Base-by-base conservation (phyloP, 148 eudicot genomes). In the Hydrangea macrophylla region DNA sequence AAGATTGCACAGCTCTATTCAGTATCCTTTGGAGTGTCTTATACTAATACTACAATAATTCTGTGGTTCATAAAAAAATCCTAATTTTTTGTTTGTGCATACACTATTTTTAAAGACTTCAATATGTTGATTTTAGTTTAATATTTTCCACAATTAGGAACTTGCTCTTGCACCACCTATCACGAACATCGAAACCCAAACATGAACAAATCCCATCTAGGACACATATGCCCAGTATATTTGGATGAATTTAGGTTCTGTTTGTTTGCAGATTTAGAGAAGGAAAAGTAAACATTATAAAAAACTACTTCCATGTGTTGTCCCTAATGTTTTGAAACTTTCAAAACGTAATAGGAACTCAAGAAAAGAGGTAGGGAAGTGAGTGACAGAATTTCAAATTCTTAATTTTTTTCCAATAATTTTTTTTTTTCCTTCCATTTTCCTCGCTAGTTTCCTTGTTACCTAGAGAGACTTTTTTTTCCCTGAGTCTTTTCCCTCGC, bases 1-100 rank as follows among this genome's bases (percentile, higher is more conserved):
- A 87, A 77, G 99, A 94, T 74, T 84, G 89, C 83, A 94, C 97
- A 20, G 61, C 91, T 13, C 78, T 94, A 79, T 94, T 94, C 81
- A 94, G 99, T 94, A 94, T 90, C 99, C 96, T 90, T 83, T 75
- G n/a, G 26, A 15, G 2, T 48, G 17, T 20, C 2, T 48, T 48
- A 15, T 45, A 45, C 51, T 13, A 48, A 48, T 48, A 22, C 22
- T 48, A 11, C 15, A 0, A 3, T 15, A 17, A 15, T 18, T 18
- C 20, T 18, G n/a, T 48, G 53, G 23, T 48, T 48, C 3, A 42
- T 35, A 35, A 8, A 35, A 35, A 8, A 35, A 35, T 8, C 8
- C 39, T 35, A 8, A 3, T 35, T 3, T 3, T 35, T 13, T 11
- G n/a, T 39, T 11, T 15, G 17, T 44, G 13, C 1, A 15, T 18